These are phyloP conservation scores for Nakaseomyces delphensis DNA, from an alignment of 1,139 yeast genomes.

Conservation along the genomic window DNA sequence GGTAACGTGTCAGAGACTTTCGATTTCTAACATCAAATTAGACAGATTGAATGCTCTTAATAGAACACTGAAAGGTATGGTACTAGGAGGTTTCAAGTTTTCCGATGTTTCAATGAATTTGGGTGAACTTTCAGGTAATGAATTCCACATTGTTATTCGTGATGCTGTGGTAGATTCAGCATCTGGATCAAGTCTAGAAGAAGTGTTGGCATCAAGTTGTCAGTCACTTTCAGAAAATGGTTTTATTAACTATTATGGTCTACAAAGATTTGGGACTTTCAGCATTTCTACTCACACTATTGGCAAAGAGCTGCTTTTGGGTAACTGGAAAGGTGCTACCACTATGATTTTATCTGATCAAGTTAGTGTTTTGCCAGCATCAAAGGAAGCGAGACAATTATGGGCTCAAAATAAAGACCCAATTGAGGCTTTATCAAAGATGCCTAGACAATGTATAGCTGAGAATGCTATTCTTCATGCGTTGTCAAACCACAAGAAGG, in stretches of 20 bases:
- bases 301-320: slow-evolving; percentile 63
- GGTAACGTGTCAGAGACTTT: slow-evolving; percentile 79
- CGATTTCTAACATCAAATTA: slow-evolving; percentile 63
- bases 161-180: slow-evolving; percentile 41
- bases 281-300: slow-evolving; percentile 82
- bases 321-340: slow-evolving; percentile 73
- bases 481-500: slow-evolving; percentile 41
- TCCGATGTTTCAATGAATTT: slow-evolving; percentile 53
- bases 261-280: slow-evolving; percentile 97
- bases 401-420: slow-evolving; percentile 78
- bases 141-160: slow-evolving; percentile 74
- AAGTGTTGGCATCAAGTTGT: slow-evolving; percentile 45
- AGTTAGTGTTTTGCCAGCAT: slow-evolving; percentile 72
- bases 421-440: slow-evolving; percentile 48
- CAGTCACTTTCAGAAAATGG: slow-evolving; percentile 57
- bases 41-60: slow-evolving; percentile 73
- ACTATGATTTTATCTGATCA: slow-evolving; percentile 77
- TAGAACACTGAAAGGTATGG: slow-evolving; percentile 61
- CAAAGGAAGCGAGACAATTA: slow-evolving; percentile 67
- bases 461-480: slow-evolving; percentile 64
- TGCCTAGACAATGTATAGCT: slow-evolving; percentile 86
- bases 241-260: slow-evolving; percentile 86
- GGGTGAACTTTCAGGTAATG: slow-evolving; percentile 84
- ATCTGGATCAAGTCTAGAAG: slow-evolving; percentile 27
- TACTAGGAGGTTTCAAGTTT: slow-evolving; percentile 70